phyloP scores from a whole-genome alignment of 371 early-diverging fungal genomes.

The Nematocida sp. region DNA sequence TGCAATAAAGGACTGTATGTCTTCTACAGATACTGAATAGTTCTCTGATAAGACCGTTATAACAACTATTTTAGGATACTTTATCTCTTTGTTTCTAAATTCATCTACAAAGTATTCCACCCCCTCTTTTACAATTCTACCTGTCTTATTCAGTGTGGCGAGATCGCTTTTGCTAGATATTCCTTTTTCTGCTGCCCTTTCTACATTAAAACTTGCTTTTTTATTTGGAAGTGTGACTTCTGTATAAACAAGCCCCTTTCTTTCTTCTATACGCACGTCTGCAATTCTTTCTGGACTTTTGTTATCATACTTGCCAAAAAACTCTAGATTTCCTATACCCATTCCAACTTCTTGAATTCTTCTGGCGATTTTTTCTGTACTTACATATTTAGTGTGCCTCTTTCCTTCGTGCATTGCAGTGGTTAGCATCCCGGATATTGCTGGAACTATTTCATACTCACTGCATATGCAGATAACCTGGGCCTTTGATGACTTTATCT shows the following conservation, averaged over 20 bases:
- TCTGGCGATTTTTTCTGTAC: not conserved
- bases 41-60: conserved; percentile 23
- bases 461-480: conserved; percentile 7
- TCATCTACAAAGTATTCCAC: not conserved
- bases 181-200: not conserved
- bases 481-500: conserved; percentile 29
- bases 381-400: not conserved
- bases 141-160: conserved; percentile 18
- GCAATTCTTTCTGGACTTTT: not conserved
- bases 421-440: conserved; percentile 19
- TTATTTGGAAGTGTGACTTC: conserved; percentile 8
- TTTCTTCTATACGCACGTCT: not conserved
- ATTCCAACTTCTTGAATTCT: not conserved
- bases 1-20: not conserved
- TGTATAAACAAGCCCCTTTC: not conserved
- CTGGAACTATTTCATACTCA: conserved; percentile 18
- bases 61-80: conserved; percentile 22
- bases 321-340: conserved; percentile 23
- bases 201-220: conserved; percentile 18
- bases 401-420: conserved; percentile 6
- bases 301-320: not conserved
- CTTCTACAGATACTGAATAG: not conserved
- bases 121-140: not conserved
- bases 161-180: conserved; percentile 28
- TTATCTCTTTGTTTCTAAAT: not conserved